Evolutionary conservation across 805 yeast species (phyloP), one percentile per base, ranked within the genome.

Genomic region (Komagataella pastoris): DNA sequence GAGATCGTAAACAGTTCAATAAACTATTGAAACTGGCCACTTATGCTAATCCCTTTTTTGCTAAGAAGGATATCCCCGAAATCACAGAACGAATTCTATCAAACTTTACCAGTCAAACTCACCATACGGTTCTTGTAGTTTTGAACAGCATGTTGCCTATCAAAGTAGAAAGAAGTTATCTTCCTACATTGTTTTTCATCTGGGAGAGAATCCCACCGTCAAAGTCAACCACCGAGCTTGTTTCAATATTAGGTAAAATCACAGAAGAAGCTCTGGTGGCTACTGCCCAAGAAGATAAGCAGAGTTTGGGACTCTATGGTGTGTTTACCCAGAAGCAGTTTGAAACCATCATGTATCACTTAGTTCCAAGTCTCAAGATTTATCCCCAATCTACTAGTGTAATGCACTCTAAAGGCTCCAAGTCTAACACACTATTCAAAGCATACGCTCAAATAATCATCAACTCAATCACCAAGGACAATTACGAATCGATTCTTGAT

Each of bases 101-200:
- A 18, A 73, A 75, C 50, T 75, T 76, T 53, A 72, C 85, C 2
- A 71, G 76, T 4, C 68, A 77, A 17, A 80, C 83, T 17, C 75
- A 80, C 24, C 65, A 77, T 0, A 54, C 74, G 5, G 73, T 79
- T 0, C 63, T 83, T 49, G 72, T 80, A 10, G 72, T 80, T 14
- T 66, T 85, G 60, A 67, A 76, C 0, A 71, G 79, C 2, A 58
- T 79, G 48, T 64, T 83, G 17, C 93, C 93, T 1, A 58, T 67
- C 12, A 54, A 56, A 2, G 71, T 75, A 51, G 61, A 64, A 14
- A 70, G 74, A 7, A 55, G 80, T 55, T 80, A 82, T 56, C 61
- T 87, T 24, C 81, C 90, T 0, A 66, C 87, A 2, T 61, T 88
- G 6, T 86, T 87, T 57, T 80, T 85, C 54, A 66, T 86, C 47